Evolutionary conservation across 805 yeast genomes (phyloP), one percentile per base, ranked within the genome.

Genomic region (Monosporozyma servazzii): DNA sequence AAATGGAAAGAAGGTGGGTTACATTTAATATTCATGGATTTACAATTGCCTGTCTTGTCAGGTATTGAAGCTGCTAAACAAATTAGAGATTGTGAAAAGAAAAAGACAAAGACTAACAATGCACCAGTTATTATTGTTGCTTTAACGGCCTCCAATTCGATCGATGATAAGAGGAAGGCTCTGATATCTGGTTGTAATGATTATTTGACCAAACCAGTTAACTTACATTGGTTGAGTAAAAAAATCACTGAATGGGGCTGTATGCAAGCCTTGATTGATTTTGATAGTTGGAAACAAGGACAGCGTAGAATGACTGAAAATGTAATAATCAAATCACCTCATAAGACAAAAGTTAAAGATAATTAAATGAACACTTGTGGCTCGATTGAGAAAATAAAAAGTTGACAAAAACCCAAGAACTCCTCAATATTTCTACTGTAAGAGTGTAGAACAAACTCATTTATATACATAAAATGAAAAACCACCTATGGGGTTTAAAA

Each of bases 61-160:
- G 99, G 99, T 33, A 79, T 93, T 36, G 96, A 91, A 55, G 98
- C 96, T 3, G 86, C 98, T 1, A 84, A 86, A 62, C 96, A 88
- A 60, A 93, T 93, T 41, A 75, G 99, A 50, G 75, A 90, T 47
- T 71, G 89, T 45, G 99, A 93, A 64, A 80, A 80, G 57, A 69
- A 84, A 36, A 88, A 89, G 63, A 40, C 41, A 8, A 31, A 41
- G 29, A 36, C 45, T 8, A 30, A 50, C 20, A 77, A 88, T 56
- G 84, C 95, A 0, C 99, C 99, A 0, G 96, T 95, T n/a, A 93
- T 93, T 51, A 91, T 93, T 49, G 99, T 93, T 20, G 99, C 99
- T 0, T 72, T 93, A 48, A 93, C 99, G 1, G 99, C 99, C 0
- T 83, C 93, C 7, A 86, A 93, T 17, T 79, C 93, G 29, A 80